These are phyloP conservation scores for Hirsutella thompsonii DNA, from an alignment of 2,329 filamentous ascomycete species.

Conservation along the genomic window DNA sequence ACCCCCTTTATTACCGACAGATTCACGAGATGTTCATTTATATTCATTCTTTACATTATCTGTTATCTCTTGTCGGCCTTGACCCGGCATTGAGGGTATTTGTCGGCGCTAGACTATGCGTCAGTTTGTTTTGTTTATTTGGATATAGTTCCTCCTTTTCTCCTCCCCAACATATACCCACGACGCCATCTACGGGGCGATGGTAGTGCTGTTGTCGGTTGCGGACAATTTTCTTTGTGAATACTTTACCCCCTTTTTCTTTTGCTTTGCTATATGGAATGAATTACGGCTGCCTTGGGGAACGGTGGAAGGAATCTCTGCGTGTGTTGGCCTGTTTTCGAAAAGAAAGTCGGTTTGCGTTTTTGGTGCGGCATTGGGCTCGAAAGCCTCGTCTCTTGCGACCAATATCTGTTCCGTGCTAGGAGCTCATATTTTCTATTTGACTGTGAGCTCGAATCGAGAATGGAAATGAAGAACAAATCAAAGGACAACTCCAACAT, in stretches of 20 bases:
- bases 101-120: not conserved
- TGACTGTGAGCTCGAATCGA: too few relatives aligned
- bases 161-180: conserved; percentile 1
- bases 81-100: not conserved
- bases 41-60: too few relatives aligned
- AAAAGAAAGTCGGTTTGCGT: too few relatives aligned
- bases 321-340: too few relatives aligned
- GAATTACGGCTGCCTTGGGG: not conserved
- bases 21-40: too few relatives aligned
- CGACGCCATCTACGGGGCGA: not conserved
- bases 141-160: not conserved
- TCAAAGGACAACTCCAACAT: too few relatives aligned
- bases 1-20: too few relatives aligned
- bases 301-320: not conserved
- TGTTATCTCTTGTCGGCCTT: not conserved
- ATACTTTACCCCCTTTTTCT: not conserved
- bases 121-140: not conserved
- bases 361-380: too few relatives aligned
- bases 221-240: not conserved
- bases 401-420: too few relatives aligned
- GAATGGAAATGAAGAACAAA: too few relatives aligned
- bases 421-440: too few relatives aligned
- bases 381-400: too few relatives aligned
- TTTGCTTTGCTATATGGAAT: not conserved
- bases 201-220: not conserved